Evolutionary conservation across 2,329 filamentous ascomycete species (phyloP).

Genomic region (Hymenotorrendiella dingleyae): DNA sequence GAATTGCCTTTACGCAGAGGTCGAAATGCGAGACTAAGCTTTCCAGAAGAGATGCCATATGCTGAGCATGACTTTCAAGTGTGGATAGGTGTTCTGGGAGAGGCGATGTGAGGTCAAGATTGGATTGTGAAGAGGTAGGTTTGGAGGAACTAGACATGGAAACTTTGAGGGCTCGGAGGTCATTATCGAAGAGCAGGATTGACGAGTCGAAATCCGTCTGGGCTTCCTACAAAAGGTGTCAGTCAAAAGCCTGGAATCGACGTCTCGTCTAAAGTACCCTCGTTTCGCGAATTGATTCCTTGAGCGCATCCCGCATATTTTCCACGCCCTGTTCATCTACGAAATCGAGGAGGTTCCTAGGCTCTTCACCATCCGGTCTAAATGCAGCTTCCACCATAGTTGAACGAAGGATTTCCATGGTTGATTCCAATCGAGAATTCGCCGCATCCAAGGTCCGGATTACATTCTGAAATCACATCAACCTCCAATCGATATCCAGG

Average conservation of each 20-base stretch:
- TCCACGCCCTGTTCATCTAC: conserved; percentile 68
- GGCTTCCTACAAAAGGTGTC: conserved; percentile 40
- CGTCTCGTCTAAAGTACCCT: conserved; percentile 42
- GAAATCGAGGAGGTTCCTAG: conserved; percentile 66
- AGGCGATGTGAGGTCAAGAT: conserved; percentile 24
- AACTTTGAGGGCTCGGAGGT: conserved; percentile 59
- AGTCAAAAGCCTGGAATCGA: neutral
- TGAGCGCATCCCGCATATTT: conserved; percentile 58
- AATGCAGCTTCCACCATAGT: conserved; percentile 61
- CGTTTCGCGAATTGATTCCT: conserved; percentile 64
- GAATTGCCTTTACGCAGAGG: conserved; percentile 83
- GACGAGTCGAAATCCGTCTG: conserved; percentile 68
- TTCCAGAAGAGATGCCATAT: conserved; percentile 75
- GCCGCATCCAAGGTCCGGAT: conserved; percentile 61
- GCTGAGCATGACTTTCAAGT: conserved; percentile 56
- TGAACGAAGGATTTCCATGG: conserved; percentile 57
- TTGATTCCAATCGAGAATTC: conserved; percentile 57
- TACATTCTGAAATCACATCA: too few species aligned
- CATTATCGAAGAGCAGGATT: conserved; percentile 64
- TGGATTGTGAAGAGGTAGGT: conserved; percentile 24
- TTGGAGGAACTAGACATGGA: conserved; percentile 30
- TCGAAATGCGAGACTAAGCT: conserved; percentile 86
- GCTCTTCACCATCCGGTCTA: conserved; percentile 50
- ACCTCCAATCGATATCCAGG: too few species aligned
- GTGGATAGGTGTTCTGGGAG: conserved; percentile 41